Percentiles rank a stretch among this genome's conserved stretches.
These are phyloP conservation scores for Rhizopus microsporus DNA, from an alignment of 371 early-diverging fungal species.

Conservation along the genomic window DNA sequence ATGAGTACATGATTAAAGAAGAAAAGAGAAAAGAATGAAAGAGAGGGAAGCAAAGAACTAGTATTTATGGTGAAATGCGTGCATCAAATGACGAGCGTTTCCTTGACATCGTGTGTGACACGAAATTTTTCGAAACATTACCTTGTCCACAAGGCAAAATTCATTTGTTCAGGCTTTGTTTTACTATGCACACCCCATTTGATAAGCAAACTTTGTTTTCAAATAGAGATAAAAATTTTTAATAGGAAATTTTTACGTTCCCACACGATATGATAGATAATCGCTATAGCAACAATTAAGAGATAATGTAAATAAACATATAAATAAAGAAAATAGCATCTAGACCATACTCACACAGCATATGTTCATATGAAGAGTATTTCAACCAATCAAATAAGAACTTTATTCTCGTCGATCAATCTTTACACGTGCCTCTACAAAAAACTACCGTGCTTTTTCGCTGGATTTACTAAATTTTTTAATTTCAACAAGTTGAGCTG, in stretches of 20 bases:
- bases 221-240: too few species aligned
- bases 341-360: too few species aligned
- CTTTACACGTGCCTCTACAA: neutral
- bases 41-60: constrained; percentile 7
- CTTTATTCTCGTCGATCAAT: neutral
- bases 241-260: too few species aligned
- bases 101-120: constrained; percentile 42
- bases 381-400: neutral
- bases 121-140: constrained; percentile 27
- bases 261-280: too few species aligned
- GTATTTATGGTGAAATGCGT: constrained; percentile 30
- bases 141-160: too few species aligned
- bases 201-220: too few species aligned
- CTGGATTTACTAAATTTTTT: constrained; percentile 78
- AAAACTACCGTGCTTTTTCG: constrained; percentile 86
- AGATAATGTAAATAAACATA: too few species aligned
- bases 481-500: constrained; percentile 79
- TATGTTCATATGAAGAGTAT: too few species aligned
- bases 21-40: constrained; percentile 10
- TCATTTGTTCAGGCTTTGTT: constrained; percentile 4
- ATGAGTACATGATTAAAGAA: neutral
- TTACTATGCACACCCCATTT: neutral
- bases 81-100: constrained; percentile 44
- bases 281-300: too few species aligned
- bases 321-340: too few species aligned